Evolutionary conservation across 2,329 filamentous ascomycete genomes (phyloP), one percentile per base, ranked within the genome.

Genomic region (Trichoderma sp.): DNA sequence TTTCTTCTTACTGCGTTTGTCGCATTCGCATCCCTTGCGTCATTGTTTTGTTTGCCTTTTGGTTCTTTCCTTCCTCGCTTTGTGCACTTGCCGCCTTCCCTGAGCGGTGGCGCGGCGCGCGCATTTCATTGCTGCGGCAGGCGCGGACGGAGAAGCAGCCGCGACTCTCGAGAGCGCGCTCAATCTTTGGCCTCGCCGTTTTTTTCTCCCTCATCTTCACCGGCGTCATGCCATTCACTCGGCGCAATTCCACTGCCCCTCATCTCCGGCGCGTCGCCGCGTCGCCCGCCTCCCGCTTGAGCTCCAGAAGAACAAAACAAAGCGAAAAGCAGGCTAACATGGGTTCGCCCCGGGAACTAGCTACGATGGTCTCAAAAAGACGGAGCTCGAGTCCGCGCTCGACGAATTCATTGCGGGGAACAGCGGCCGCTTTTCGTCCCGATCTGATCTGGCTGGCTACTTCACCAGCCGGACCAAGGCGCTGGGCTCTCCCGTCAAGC

Each of bases 351-450:
- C 52, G 61, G 50, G 35, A 57, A 65, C 59, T 57, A 94, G 91
- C 75, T 89, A 87, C 75, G 88, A 92, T 72, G 83, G 84, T 67
- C 81, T 90, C 71, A 91, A 90, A 78, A 97, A 97, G 80, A 83
- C 84, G 71, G 93, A 97, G 58, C 87, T 98, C 69, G 92, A 94
- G 76, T 78, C 85, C 68, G 86, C 86, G 53, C 87, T 97, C 71
- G 91, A 96, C 73, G 85, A 89, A 56, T 89, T 89, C 79, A 86
- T 97, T 54, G 84, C 87, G 72, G 84, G 86, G 70, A 91, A 97
- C 81, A 84, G 87, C 73, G 82, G 86, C 71, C 84, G 84, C 70
- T 90, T 92, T 76, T 83, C 85, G 63, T 82, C 83, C 68, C 87
- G 93, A 71, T 80, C 89, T 65, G 76, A 79, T 52, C 87, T 97